A percentile compares a stretch with the other conserved stretches of the same genome.
These are phyloP conservation scores for Afroboletus lepidellus DNA, from an alignment of 1,284 basidiomycete genomes.

Conservation along the genomic window DNA sequence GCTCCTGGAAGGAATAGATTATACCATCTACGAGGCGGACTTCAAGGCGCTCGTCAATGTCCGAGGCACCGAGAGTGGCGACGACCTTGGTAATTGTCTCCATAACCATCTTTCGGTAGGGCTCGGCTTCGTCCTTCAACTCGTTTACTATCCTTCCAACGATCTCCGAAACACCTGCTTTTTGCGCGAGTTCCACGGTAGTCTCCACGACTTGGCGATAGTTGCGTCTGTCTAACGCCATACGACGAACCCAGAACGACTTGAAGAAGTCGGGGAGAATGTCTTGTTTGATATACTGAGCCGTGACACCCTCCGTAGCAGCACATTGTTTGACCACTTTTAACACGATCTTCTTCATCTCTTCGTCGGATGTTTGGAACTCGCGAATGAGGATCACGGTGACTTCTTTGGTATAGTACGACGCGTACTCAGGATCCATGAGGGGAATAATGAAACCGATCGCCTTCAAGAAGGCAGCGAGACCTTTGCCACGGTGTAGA, in stretches of 20 bases:
- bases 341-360: constrained; percentile 99
- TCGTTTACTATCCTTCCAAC: constrained; percentile 95
- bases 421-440: constrained; percentile 99
- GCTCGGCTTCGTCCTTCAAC: constrained; percentile 95
- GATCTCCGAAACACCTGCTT: constrained; percentile 94
- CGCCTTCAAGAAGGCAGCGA: constrained; percentile 97
- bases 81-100: constrained; percentile 99
- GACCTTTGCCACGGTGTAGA: constrained; percentile 95
- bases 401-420: constrained; percentile 97
- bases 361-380: constrained; percentile 99
- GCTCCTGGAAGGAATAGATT: constrained; percentile 99
- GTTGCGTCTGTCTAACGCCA: constrained; percentile 96
- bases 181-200: constrained; percentile 96
- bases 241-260: constrained; percentile 95
- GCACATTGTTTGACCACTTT: constrained; percentile 99
- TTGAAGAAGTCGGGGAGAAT: constrained; percentile 99
- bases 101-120: constrained; percentile 99
- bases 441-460: constrained; percentile 99
- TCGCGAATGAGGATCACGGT: constrained; percentile 98
- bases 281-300: constrained; percentile 93
- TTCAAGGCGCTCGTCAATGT: constrained; percentile 95
- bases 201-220: constrained; percentile 98
- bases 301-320: constrained; percentile 94
- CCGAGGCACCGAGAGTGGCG: constrained; percentile 88
- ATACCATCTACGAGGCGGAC: constrained; percentile 95